These are phyloP conservation scores for Fusarium nelsonii DNA, from an alignment of 2,329 filamentous ascomycete species.

Conservation along the genomic window DNA sequence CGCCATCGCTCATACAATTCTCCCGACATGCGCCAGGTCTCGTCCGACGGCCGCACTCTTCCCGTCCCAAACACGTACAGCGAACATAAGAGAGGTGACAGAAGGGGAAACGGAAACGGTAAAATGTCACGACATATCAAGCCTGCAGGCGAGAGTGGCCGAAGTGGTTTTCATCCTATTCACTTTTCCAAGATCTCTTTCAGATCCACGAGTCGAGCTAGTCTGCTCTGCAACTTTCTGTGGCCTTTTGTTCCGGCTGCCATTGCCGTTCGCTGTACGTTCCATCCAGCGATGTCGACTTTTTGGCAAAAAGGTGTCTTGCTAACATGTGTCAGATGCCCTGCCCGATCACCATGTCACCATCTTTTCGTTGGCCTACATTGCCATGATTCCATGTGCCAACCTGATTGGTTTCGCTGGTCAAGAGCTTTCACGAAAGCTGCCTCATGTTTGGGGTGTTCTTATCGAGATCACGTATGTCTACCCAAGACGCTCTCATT, in stretches of 20 bases:
- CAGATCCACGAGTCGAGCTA: conserved; percentile 59
- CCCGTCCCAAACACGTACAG: conserved; percentile 49
- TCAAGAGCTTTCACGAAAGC: conserved; percentile 81
- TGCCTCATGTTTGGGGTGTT: conserved; percentile 78
- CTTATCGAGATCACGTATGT: conserved; percentile 68
- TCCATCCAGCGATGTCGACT: neutral
- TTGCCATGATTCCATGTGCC: conserved; percentile 65
- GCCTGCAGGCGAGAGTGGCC: conserved; percentile 59
- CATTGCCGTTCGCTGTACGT: conserved; percentile 57
- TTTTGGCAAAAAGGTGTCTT: conserved; percentile 1
- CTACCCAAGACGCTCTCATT: neutral
- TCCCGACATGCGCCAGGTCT: conserved; percentile 22
- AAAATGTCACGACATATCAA: conserved; percentile 41
- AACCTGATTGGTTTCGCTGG: conserved; percentile 64
- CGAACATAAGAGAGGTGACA: conserved; percentile 26
- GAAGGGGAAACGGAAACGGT: conserved; percentile 11
- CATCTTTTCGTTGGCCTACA: conserved; percentile 62
- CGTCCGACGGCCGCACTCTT: conserved; percentile 35
- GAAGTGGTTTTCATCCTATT: conserved; percentile 58
- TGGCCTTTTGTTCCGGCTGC: conserved; percentile 65
- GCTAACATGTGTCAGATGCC: conserved; percentile 47
- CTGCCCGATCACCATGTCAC: conserved; percentile 55
- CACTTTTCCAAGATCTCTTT: conserved; percentile 60
- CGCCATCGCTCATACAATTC: conserved; percentile 32
- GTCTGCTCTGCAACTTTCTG: conserved; percentile 61